These are phyloP conservation scores for Mycocentrospora acerina DNA, from an alignment of 2,329 filamentous ascomycete species.

Conservation along the genomic window DNA sequence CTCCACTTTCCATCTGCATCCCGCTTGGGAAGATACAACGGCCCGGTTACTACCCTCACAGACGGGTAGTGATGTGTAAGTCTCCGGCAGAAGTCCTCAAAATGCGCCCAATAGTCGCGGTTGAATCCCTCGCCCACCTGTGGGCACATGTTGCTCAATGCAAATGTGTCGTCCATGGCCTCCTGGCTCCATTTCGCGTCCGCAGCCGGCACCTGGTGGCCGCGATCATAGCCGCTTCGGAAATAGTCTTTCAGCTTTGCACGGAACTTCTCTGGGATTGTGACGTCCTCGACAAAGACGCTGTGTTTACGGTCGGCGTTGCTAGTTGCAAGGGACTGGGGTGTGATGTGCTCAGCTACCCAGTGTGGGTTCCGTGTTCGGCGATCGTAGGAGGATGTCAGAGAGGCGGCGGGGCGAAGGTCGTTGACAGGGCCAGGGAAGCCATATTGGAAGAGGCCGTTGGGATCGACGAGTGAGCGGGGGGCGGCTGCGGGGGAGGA, in stretches of 20 bases:
- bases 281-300: constrained; percentile 76
- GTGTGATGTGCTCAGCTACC: constrained; percentile 93
- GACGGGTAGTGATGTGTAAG: constrained; percentile 79
- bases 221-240: constrained; percentile 90
- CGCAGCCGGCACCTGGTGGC: constrained; percentile 94
- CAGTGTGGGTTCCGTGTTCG: constrained; percentile 88
- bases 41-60: constrained; percentile 89
- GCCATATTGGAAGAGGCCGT: constrained; percentile 59
- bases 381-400: constrained; percentile 88
- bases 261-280: constrained; percentile 82
- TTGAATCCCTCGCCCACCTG: constrained; percentile 99
- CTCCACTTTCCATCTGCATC: constrained; percentile 94
- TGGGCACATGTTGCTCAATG: constrained; percentile 93
- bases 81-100: constrained; percentile 93
- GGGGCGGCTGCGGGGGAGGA: constrained; percentile 24
- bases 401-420: constrained; percentile 71
- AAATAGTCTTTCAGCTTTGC: constrained; percentile 92
- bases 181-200: constrained; percentile 94
- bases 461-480: constrained; percentile 49
- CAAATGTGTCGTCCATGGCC: constrained; percentile 95
- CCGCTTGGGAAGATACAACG: constrained; percentile 84
- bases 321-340: constrained; percentile 71
- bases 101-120: constrained; percentile 98
- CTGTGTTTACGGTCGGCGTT: constrained; percentile 84
- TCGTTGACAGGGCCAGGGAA: constrained; percentile 91